phyloP scores from a whole-genome alignment of 768 basidiomycete genomes.

The Lyophyllum semitale region DNA sequence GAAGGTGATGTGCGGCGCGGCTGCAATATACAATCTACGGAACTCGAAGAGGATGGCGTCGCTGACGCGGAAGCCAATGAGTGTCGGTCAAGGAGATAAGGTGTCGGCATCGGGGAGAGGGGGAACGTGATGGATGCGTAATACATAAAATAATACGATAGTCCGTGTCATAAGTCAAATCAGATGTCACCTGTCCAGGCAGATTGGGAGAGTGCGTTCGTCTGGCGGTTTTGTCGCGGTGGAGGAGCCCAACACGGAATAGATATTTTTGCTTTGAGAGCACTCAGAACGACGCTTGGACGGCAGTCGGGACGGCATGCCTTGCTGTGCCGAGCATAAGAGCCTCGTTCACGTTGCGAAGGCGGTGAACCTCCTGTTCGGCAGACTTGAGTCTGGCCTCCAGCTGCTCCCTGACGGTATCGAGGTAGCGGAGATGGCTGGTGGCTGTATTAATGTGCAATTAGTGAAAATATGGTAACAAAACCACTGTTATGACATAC shows the following conservation, averaged over 20 bases:
- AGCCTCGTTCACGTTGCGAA: constrained; percentile 85
- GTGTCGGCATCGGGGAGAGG: constrained; percentile 26
- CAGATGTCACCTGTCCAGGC: constrained; percentile 57
- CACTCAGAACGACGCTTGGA: constrained; percentile 22
- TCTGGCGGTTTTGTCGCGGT: constrained; percentile 28
- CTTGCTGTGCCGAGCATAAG: constrained; percentile 85
- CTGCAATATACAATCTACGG: constrained; percentile 45
- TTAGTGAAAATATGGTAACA: constrained; percentile 8
- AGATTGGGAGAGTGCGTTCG: constrained; percentile 42
- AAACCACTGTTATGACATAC: constrained; percentile 37
- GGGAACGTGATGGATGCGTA: constrained; percentile 44
- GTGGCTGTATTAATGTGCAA: constrained; percentile 51
- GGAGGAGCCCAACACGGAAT: constrained; percentile 1
- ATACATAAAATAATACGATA: constrained; percentile 46
- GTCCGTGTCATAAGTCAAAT: constrained; percentile 59
- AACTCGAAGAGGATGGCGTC: constrained; percentile 31
- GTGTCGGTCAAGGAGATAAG: constrained; percentile 28
- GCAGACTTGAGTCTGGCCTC: constrained; percentile 77
- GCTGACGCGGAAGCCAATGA: constrained; percentile 39
- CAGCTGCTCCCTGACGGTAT: constrained; percentile 74
- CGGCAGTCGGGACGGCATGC: constrained; percentile 49
- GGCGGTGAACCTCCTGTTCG: constrained; percentile 78
- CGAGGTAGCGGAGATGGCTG: constrained; percentile 84
- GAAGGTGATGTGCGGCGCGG: constrained; percentile 53
- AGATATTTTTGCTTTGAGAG: constrained; percentile 9